Evolutionary conservation across 768 basidiomycete species (phyloP), one percentile per base, ranked within the genome.

Genomic region (Lentinula detonsa): DNA sequence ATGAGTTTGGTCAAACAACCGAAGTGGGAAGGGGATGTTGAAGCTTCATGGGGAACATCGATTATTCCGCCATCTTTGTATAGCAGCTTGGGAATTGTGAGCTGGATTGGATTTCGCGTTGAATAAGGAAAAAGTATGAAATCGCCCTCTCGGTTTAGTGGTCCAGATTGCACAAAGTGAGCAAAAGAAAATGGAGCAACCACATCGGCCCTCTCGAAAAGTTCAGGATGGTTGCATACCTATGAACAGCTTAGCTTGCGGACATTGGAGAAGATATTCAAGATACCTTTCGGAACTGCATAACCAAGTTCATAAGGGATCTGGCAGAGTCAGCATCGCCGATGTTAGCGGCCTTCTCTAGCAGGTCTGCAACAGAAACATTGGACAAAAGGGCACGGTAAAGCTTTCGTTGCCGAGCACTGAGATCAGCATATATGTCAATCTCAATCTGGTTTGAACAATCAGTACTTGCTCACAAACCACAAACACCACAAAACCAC

Each of bases 141-240:
- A 68, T 96, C 92, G n/a, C 90, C 88, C 76, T 98, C 93, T 39
- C 96, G 86, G 56, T 83, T 80, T n/a, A 95, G 74, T 15, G 88
- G 87, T 7, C 90, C 91, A 4, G 94, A 87, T 55, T 83, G 84
- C 46, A 89, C 91, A 70, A 90, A 96, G 21, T 80, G 76, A 51
- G 88, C 85, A 71, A 98, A 97, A 1, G 95, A 90, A 71, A 92
- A 93, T 0, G 97, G 95, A 0, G 95, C 90, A 9, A 90, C 81
- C 45, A 99, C 95, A 71, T 98, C 97, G 31, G 95, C 95, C 15
- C 97, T 86, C 71, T 98, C 95, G 71, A 99, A 99, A 33, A 99
- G 81, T 71, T 98, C 96, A 0, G 97, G 97, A 66, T 99, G 97
- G 68, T 98, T 98, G 81, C 96, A 98, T 64, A 96, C 93, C 91